These are phyloP conservation scores for Candida labiduridarum DNA, from an alignment of 1,139 yeast genomes.

Conservation along the genomic window DNA sequence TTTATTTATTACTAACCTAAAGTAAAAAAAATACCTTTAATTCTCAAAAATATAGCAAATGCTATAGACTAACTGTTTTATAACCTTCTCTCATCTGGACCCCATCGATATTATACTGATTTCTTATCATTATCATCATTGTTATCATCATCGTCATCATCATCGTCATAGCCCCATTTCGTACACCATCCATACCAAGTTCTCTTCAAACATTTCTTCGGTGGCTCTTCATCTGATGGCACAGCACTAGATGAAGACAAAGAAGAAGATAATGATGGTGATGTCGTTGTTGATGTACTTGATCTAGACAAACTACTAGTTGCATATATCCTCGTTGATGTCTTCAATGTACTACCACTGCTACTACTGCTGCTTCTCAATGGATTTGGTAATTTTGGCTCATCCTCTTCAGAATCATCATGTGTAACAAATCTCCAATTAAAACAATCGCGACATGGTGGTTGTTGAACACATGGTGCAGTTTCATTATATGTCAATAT, in stretches of 20 bases:
- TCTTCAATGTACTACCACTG: constrained; percentile 1
- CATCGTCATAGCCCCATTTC: constrained; percentile 35
- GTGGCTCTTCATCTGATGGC: constrained; percentile 20
- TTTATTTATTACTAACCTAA: no score
- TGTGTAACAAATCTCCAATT: constrained; percentile 82
- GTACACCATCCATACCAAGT: constrained; percentile 54
- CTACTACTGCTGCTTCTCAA: constrained; percentile 19
- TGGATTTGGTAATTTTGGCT: constrained; percentile 44
- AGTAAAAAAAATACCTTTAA: background rate
- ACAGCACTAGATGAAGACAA: constrained; percentile 9
- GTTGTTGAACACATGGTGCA: constrained; percentile 71
- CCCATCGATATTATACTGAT: background rate
- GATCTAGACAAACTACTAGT: constrained; percentile 5
- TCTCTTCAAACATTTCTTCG: constrained; percentile 42
- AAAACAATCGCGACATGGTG: constrained; percentile 86
- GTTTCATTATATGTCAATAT: constrained; percentile 72
- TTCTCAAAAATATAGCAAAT: no score
- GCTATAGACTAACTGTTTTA: background rate
- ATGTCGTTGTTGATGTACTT: constrained; percentile 2
- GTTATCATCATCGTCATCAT: constrained; percentile 8
- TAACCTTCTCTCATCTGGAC: background rate
- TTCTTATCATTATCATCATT: constrained; percentile 1
- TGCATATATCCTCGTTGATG: constrained; percentile 3
- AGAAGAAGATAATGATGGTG: constrained; percentile 8
- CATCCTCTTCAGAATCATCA: constrained; percentile 43